phyloP scores from a whole-genome alignment of 306 rosid genomes.

The Cyclanthera cordifolia region DNA sequence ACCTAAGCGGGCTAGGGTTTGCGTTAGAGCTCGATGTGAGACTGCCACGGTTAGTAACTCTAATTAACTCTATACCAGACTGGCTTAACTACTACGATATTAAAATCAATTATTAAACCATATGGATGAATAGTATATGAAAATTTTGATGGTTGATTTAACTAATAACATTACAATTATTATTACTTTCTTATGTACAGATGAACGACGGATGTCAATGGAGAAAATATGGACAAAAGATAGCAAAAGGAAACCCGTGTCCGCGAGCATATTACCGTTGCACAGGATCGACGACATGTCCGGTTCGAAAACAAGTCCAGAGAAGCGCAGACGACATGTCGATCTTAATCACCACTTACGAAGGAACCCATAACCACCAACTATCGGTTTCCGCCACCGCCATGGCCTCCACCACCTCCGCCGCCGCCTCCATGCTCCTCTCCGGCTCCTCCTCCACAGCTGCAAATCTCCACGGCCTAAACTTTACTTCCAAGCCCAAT shows the following conservation, averaged over 20 bases:
- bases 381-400: slow-evolving; percentile 31
- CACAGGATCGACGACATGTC: slow-evolving; percentile 52
- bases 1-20: slow-evolving; percentile 58
- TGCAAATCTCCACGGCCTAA: too few relatives aligned
- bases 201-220: slow-evolving; percentile 82
- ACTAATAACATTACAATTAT: neutral
- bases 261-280: slow-evolving; percentile 75
- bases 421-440: slow-evolving; percentile 79
- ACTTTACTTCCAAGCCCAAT: slow-evolving; percentile 28
- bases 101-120: too few relatives aligned
- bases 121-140: neutral
- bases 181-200: slow-evolving; percentile 12
- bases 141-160: neutral
- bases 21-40: slow-evolving; percentile 59
- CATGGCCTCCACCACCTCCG: slow-evolving; percentile 94
- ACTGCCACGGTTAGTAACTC: slow-evolving; percentile 39
- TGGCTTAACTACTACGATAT: too few relatives aligned
- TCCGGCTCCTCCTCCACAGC: slow-evolving; percentile 44
- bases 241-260: slow-evolving; percentile 76
- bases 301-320: slow-evolving; percentile 63
- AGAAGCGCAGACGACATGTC: slow-evolving; percentile 35
- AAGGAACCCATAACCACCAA: slow-evolving; percentile 40
- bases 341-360: slow-evolving; percentile 37
- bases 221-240: slow-evolving; percentile 84
- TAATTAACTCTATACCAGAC: too few relatives aligned